phyloP scores from a whole-genome alignment of 1,284 basidiomycete species.

The Heterobasidion occidentale region DNA sequence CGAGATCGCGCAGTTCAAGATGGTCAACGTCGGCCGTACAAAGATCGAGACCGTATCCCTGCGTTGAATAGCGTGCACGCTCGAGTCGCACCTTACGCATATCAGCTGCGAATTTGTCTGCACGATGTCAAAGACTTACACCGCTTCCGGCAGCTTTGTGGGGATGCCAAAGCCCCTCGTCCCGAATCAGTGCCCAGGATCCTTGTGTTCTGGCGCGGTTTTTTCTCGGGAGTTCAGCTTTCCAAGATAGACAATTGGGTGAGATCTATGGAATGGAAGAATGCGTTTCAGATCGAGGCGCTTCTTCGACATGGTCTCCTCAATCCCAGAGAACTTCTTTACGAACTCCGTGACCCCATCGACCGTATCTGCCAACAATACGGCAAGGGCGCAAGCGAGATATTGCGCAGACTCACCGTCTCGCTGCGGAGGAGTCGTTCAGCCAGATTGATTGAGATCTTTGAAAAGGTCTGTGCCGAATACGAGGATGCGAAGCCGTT shows the following conservation, averaged over 20 bases:
- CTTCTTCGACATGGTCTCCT: slow-evolving; percentile 47
- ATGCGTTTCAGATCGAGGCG: slow-evolving; percentile 60
- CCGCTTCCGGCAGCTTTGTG: slow-evolving; percentile 8
- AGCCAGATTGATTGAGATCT: not conserved
- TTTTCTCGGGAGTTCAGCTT: slow-evolving; percentile 38
- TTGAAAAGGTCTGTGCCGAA: not conserved
- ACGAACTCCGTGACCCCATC: slow-evolving; percentile 32
- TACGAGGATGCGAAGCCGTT: not conserved
- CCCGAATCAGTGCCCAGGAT: slow-evolving; percentile 20
- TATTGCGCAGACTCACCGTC: slow-evolving; percentile 41
- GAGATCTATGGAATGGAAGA: slow-evolving; percentile 36
- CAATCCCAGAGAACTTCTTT: slow-evolving; percentile 39
- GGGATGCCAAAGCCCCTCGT: slow-evolving; percentile 6
- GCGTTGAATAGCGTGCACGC: slow-evolving; percentile 41
- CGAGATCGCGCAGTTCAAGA: slow-evolving; percentile 20
- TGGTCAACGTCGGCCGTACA: not conserved
- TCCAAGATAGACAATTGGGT: slow-evolving; percentile 32
- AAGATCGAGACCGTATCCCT: slow-evolving; percentile 38
- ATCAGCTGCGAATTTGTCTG: slow-evolving; percentile 49
- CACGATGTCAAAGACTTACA: slow-evolving; percentile 27
- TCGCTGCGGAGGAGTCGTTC: slow-evolving; percentile 27
- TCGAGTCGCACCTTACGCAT: slow-evolving; percentile 47
- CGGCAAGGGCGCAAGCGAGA: slow-evolving; percentile 25
- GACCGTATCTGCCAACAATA: slow-evolving; percentile 24
- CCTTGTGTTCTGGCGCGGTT: slow-evolving; percentile 32